phyloP scores from a whole-genome alignment of 2,329 filamentous ascomycete genomes.

The Fusarium tanahbumbuense region DNA sequence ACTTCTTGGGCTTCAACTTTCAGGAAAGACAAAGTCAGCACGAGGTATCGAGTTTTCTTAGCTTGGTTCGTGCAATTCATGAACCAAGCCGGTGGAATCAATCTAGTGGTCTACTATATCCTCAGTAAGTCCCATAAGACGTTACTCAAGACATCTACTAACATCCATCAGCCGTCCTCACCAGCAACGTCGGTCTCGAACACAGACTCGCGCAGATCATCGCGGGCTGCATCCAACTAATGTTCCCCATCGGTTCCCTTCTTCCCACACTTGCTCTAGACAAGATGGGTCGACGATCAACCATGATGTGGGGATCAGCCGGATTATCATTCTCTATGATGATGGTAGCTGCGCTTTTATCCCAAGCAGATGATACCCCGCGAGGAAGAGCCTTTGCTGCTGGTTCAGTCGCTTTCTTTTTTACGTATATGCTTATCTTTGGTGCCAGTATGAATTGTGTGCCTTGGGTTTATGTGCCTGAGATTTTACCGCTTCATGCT shows the following conservation, averaged over 20 bases:
- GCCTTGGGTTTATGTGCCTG: conserved; percentile 42
- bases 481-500: conserved; percentile 37
- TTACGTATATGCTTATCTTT: conserved; percentile 38
- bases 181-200: conserved; percentile 49
- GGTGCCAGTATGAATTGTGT: conserved; percentile 40
- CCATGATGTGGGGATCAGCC: conserved; percentile 57
- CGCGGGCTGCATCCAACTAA: conserved; percentile 52
- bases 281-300: conserved; percentile 54
- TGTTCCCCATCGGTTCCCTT: conserved; percentile 54
- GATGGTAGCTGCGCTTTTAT: conserved; percentile 39
- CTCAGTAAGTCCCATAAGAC: conserved; percentile 33
- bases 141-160: fast-evolving
- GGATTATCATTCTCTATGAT: conserved; percentile 41
- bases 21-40: conserved; percentile 34
- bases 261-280: conserved; percentile 52
- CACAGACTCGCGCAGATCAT: conserved; percentile 49
- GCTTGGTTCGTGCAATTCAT: conserved; percentile 40
- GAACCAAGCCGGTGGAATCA: conserved; percentile 62
- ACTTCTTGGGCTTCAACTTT: conserved; percentile 55
- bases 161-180: conserved; percentile 33
- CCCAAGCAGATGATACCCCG: conserved; percentile 25
- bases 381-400: conserved; percentile 30
- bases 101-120: conserved; percentile 56
- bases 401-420: conserved; percentile 36
- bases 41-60: conserved; percentile 28